Evolutionary conservation across 495 filamentous ascomycete species (phyloP).

Genomic region (Astrothelium subdiscretum): DNA sequence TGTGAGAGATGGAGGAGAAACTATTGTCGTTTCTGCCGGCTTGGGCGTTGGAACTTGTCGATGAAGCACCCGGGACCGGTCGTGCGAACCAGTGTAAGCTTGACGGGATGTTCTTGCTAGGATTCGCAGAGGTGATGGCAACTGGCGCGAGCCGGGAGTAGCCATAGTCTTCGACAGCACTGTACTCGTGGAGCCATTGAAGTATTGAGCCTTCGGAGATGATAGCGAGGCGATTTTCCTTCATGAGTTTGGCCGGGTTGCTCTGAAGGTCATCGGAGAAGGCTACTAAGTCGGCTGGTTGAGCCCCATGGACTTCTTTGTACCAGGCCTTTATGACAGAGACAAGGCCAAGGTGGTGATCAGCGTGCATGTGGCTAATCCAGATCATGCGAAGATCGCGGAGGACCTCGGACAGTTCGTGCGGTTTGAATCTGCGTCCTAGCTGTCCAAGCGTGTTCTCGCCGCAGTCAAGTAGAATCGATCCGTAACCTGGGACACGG

Average conservation of each 20-base stretch:
- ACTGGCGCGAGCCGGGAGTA: slow-evolving; percentile 47
- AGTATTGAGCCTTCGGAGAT: slow-evolving; percentile 55
- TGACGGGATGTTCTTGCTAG: background rate
- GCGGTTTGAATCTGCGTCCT: slow-evolving; percentile 52
- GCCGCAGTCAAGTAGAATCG: slow-evolving; percentile 79
- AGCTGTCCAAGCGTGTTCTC: slow-evolving; percentile 92
- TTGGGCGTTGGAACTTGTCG: background rate
- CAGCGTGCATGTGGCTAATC: slow-evolving; percentile 92
- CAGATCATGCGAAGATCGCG: slow-evolving; percentile 72
- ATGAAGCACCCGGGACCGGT: slow-evolving; percentile 1
- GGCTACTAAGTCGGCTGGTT: slow-evolving; percentile 5
- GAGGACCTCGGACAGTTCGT: slow-evolving; percentile 56
- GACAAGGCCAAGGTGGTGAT: slow-evolving; percentile 82
- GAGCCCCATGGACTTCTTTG: slow-evolving; percentile 29
- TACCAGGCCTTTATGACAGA: slow-evolving; percentile 73
- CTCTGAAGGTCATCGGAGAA: background rate
- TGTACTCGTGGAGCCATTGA: slow-evolving; percentile 65
- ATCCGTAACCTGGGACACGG: slow-evolving; percentile 70
- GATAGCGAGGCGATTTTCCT: slow-evolving; percentile 41
- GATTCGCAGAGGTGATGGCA: slow-evolving; percentile 10
- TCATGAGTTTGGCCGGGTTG: background rate
- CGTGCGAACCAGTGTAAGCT: slow-evolving; percentile 13
- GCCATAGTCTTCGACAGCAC: slow-evolving; percentile 64
- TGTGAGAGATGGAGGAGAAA: background rate
- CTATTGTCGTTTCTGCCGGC: background rate